Evolutionary conservation across 23 red algal genomes (phyloP).

Genomic region (Chondrus crispus): DNA sequence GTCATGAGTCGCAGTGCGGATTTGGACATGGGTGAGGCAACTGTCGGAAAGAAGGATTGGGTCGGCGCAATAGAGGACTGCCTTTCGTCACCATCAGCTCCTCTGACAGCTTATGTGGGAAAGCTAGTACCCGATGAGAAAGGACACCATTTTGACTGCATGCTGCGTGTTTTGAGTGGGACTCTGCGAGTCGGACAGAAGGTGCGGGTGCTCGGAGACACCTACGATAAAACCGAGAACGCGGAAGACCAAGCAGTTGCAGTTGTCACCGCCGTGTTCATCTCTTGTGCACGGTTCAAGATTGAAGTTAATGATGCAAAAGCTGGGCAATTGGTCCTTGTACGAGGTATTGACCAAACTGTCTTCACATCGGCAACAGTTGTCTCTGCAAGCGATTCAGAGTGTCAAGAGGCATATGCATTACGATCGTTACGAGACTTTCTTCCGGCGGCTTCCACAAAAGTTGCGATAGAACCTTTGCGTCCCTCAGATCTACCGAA

Average conservation of each 20-base stretch:
- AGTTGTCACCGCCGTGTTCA: constrained; percentile 33
- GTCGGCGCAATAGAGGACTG: neutral
- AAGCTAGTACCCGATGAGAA: constrained; percentile 73
- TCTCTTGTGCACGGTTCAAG: constrained; percentile 72
- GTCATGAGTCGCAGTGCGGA: neutral
- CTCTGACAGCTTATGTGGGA: constrained; percentile 51
- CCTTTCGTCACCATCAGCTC: constrained; percentile 6
- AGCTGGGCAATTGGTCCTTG: constrained; percentile 67
- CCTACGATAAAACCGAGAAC: constrained; percentile 65
- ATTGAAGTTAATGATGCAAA: constrained; percentile 39
- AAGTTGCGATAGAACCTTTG: constrained; percentile 85
- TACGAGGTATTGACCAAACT: constrained; percentile 66
- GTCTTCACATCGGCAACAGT: constrained; percentile 75
- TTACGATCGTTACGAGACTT: constrained; percentile 42
- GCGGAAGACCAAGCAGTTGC: constrained; percentile 75
- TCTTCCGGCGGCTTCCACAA: constrained; percentile 40
- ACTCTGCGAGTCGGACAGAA: constrained; percentile 18
- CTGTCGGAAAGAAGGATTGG: neutral
- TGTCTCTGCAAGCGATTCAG: constrained; percentile 32
- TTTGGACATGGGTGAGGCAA: neutral
- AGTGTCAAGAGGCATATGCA: constrained; percentile 12
- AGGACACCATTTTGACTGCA: constrained; percentile 55
- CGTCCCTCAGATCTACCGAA: constrained; percentile 79
- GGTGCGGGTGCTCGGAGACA: constrained; percentile 76
- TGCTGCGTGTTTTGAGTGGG: constrained; percentile 76